Conservation (phyloP, 257 asterid genomes). For the Solanum okadae region DNA sequence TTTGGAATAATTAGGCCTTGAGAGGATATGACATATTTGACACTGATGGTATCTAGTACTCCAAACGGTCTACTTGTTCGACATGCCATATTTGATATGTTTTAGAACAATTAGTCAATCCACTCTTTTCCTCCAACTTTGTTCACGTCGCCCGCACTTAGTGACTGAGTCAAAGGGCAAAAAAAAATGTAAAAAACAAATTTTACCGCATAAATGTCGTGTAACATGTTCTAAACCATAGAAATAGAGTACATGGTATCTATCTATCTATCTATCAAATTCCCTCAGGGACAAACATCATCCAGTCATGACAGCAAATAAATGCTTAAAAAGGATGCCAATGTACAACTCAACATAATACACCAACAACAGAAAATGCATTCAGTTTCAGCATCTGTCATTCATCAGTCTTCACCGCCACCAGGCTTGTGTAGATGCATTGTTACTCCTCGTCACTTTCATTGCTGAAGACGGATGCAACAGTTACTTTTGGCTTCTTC, state of each 20-base stretch:
- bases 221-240: neutral
- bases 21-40: neutral
- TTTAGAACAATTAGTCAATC: neutral
- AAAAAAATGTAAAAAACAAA: neutral
- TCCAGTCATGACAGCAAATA: neutral
- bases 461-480: conserved; percentile 62
- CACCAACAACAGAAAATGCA: neutral
- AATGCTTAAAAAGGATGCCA: neutral
- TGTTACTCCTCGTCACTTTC: conserved; percentile 76
- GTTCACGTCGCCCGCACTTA: neutral
- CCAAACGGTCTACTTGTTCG: neutral
- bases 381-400: neutral
- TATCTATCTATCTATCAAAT: neutral
- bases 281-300: neutral
- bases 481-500: conserved; percentile 66
- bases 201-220: neutral
- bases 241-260: neutral
- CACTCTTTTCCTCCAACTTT: neutral
- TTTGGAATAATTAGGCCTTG: neutral
- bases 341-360: neutral
- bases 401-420: neutral
- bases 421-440: neutral
- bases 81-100: no score
- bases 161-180: neutral
- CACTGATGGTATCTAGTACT: neutral